Evolutionary conservation across 208 protist genomes (phyloP), one percentile per base, ranked within the genome.

Genomic region (Phytomonas sp.): DNA sequence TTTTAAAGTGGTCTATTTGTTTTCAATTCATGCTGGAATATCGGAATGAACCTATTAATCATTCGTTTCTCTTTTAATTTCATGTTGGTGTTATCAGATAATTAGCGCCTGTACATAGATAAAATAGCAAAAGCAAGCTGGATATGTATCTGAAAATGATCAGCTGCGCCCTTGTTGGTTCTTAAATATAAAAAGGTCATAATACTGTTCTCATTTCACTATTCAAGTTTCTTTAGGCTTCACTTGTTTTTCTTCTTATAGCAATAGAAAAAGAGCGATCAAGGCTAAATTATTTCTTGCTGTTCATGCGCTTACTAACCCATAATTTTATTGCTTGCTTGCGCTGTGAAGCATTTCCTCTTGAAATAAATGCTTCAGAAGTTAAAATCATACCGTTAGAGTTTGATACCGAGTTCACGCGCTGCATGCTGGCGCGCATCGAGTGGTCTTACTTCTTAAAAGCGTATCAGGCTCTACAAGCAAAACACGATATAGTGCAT

Each of bases 291-390:
- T 32, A 6, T 36, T 61, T 64, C 7, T 42, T 2, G 62, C 5
- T n/a, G 64, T 37, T 37, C 29, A 94, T 97, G 92, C 83, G 88
- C 29, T 78, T 94, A 16, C 81, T 97, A 34, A 95, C 88, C 14
- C 89, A 94, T 70, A 97, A 95, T 75, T 88, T 97, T 60, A 78
- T 95, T 40, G 78, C 84, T 33, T 97, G 92, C 71, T 73, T 97
- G 64, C 70, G 84, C 73, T 97, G 92, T 75, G 77, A 92, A 69
- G 68, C 72, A 7, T 89, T 84, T 64, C 92, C 92, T 0, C 80
- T 97, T 19, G 45, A 68, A 59, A 60, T 96, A 19, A 76, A 37
- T 30, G 78, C 80, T 10, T 67, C 60, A 16, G 81, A 91, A 60
- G 68, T 86, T 31, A 85, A 81, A 40, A 73, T 80, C 36, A 71